phyloP scores from a whole-genome alignment of 2,329 filamentous ascomycete genomes.

The Epichloe brachyelytri region DNA sequence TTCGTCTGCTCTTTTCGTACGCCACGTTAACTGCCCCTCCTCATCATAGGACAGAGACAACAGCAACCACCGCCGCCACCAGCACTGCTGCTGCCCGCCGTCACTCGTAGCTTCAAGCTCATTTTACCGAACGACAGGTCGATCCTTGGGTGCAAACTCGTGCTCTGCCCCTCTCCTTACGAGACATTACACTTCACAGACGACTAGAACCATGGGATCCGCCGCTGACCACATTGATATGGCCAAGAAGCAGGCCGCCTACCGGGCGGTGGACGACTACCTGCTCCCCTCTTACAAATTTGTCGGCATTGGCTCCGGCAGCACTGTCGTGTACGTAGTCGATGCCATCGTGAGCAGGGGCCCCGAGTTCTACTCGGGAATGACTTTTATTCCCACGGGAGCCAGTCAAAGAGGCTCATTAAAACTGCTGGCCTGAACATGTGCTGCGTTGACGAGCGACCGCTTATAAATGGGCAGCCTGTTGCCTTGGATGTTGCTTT shows the following conservation, averaged over 20 bases:
- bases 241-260: slow-evolving; percentile 64
- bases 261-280: slow-evolving; percentile 60
- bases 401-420: slow-evolving; percentile 80
- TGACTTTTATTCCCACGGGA: slow-evolving; percentile 85
- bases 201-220: slow-evolving; percentile 22
- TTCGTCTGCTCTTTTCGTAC: too few species aligned
- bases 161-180: neutral
- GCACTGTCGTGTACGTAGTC: slow-evolving; percentile 74
- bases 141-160: neutral
- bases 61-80: neutral
- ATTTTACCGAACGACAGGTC: neutral
- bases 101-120: neutral
- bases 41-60: neutral
- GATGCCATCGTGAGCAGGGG: slow-evolving; percentile 60
- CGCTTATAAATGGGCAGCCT: slow-evolving; percentile 27
- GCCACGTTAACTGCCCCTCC: neutral
- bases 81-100: neutral
- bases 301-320: slow-evolving; percentile 70
- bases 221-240: slow-evolving; percentile 42
- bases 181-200: neutral
- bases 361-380: slow-evolving; percentile 39
- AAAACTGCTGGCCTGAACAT: slow-evolving; percentile 63
- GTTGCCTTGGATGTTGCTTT: slow-evolving; percentile 76
- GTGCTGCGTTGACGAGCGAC: slow-evolving; percentile 64
- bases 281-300: slow-evolving; percentile 49